Conservation (phyloP, 352 stramenopile genomes). For the Hyaloperonospora brassicae region DNA sequence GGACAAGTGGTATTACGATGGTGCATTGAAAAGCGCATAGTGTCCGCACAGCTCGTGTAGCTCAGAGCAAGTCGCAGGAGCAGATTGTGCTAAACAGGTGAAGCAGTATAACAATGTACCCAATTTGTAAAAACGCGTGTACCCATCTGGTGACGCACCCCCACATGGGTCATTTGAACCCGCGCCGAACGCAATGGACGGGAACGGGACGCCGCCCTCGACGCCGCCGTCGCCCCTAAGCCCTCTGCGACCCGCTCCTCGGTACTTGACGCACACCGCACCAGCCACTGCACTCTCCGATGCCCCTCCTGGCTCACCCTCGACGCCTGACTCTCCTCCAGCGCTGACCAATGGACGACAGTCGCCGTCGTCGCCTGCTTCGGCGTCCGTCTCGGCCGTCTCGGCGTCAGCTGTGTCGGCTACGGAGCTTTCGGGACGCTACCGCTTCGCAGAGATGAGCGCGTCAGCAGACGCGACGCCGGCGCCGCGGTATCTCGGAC, state of each 20-base stretch:
- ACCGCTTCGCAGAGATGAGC: conserved; percentile 70
- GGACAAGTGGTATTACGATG: too few relatives aligned
- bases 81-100: neutral
- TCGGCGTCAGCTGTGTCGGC: conserved; percentile 75
- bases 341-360: conserved; percentile 6
- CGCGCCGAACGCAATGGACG: conserved; percentile 15
- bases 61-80: neutral
- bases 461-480: conserved; percentile 74
- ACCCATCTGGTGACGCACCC: neutral
- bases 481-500: conserved; percentile 67
- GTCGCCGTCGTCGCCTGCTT: conserved; percentile 42
- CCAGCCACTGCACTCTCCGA: conserved; percentile 1
- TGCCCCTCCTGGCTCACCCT: too few relatives aligned
- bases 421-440: conserved; percentile 55
- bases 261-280: conserved; percentile 36
- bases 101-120: neutral
- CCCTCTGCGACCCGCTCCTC: conserved; percentile 30
- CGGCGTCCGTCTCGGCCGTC: conserved; percentile 25
- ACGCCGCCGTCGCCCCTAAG: conserved; percentile 37
- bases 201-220: conserved; percentile 23
- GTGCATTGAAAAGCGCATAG: too few relatives aligned
- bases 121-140: too few relatives aligned
- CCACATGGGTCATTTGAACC: too few relatives aligned
- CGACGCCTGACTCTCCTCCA: conserved; percentile 10
- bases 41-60: neutral